Evolutionary conservation across 352 stramenopile genomes (phyloP), one percentile per base, ranked within the genome.

Genomic region (Blastocystis sp.): DNA sequence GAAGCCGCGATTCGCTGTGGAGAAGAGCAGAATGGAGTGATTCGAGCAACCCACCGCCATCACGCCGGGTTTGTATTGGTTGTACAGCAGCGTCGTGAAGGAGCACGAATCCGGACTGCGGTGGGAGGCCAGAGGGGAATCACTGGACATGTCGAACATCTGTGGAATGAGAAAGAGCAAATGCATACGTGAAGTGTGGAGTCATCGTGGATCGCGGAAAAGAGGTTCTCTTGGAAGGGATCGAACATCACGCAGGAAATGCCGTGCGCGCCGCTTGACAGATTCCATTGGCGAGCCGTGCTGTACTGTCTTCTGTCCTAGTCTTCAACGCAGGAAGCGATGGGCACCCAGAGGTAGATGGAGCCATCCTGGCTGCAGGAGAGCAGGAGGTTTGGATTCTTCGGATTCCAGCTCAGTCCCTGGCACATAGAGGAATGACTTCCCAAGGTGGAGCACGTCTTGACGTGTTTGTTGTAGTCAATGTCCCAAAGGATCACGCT

Each of bases 401-500:
- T 67, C 14, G 34, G 53, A 52, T 84, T 84, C 74, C 74, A 84
- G 28, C 52, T 67, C 23, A 84, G 56, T 9, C 74, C 74, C 52
- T 84, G 74, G n/a, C 74, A 84, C 1, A 59, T 64, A 4, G 74
- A 84, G 41, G n/a, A 19, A 28, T 84, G 56, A 10, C 11, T 21
- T 17, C 52, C 45, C 23, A 84, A 14, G 21, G 59, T 38, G 2
- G 40, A 67, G 14, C n/a, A 69, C 38, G 74, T 53, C 60, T 84
- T 84, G 21, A 59, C 28, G 4, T 70, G 53, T 17, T 64, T 62
- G 34, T 84, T 59, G 48, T 84, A 84, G n/a, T 84, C 34, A n/a
- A 84, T 23, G 41, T 84, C 74, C 74, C 74, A 84, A 28, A 84
- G 38, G 14, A 70, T 23, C 14, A 84, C 48, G n/a, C 66, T 84